Evolutionary conservation across 75 land plant species (phyloP).

Genomic region (Picea glauca): DNA sequence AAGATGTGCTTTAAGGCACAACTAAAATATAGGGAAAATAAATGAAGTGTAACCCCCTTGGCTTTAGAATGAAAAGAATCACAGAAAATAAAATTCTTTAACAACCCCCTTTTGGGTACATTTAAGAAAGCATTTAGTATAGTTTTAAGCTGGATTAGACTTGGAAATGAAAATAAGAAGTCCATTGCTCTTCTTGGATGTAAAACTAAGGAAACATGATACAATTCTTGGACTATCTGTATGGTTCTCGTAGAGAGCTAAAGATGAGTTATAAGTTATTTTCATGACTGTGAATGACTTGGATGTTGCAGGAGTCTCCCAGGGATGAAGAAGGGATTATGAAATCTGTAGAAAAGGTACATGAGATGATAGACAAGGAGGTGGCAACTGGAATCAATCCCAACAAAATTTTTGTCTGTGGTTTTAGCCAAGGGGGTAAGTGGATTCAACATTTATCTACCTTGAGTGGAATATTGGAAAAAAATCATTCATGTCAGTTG

Average conservation of each 20-base stretch:
- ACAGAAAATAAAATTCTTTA: background rate
- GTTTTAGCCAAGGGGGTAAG: constrained; percentile 96
- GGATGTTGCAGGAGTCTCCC: constrained; percentile 62
- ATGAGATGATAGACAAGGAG: constrained; percentile 88
- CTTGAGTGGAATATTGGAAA: background rate
- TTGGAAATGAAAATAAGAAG: background rate
- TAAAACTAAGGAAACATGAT: background rate
- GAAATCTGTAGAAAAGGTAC: constrained; percentile 72
- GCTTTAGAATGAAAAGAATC: background rate
- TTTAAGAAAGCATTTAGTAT: background rate
- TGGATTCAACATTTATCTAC: background rate
- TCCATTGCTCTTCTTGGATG: too few species aligned
- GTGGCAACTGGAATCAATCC: constrained; percentile 66
- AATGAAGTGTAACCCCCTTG: background rate
- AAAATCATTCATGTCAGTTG: background rate
- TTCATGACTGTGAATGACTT: background rate
- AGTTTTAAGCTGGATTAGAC: background rate
- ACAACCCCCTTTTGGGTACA: background rate
- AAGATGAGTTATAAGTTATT: background rate
- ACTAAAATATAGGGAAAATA: background rate
- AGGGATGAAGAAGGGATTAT: constrained; percentile 60
- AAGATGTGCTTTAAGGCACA: background rate
- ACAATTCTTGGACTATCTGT: too few species aligned
- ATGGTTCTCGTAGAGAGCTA: background rate
- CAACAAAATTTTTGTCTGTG: constrained; percentile 77